Conservation (phyloP, 164 flowering plant species). For the Nymphaea colorata region DNA sequence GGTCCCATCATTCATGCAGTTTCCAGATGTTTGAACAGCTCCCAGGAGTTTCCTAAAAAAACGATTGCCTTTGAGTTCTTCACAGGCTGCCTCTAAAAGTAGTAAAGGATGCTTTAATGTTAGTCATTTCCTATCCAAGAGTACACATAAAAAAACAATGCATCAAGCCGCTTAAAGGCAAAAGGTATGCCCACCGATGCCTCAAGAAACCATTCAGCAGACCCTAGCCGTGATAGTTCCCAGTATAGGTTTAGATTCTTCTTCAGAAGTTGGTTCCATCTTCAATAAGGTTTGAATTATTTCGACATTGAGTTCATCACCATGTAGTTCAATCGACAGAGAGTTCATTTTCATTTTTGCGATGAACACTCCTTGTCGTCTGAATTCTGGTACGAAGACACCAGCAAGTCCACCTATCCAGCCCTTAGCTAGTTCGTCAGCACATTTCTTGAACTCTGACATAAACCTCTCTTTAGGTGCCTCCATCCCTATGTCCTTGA, state of each 20-base stretch:
- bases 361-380: too few species aligned
- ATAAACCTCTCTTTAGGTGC: slow-evolving; percentile 55
- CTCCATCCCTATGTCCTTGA: slow-evolving; percentile 40
- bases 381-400: too few species aligned
- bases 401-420: too few species aligned
- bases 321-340: slow-evolving; percentile 7
- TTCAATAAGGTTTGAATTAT: slow-evolving; percentile 59
- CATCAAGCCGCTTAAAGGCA: slow-evolving; percentile 66
- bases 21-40: slow-evolving; percentile 95
- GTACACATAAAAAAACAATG: slow-evolving; percentile 59
- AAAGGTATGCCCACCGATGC: slow-evolving; percentile 65
- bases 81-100: slow-evolving; percentile 79
- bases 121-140: slow-evolving; percentile 55
- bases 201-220: slow-evolving; percentile 82
- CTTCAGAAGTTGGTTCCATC: slow-evolving; percentile 87
- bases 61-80: slow-evolving; percentile 67
- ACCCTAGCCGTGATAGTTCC: slow-evolving; percentile 67
- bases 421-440: slow-evolving; percentile 18
- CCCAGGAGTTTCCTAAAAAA: slow-evolving; percentile 82
- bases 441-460: slow-evolving; percentile 64
- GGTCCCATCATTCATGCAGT: slow-evolving; percentile 95
- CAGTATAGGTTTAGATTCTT: slow-evolving; percentile 66
- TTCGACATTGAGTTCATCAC: slow-evolving; percentile 77
- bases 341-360: too few species aligned
- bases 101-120: slow-evolving; percentile 47